These are phyloP conservation scores for Sphagnum fallax DNA, from an alignment of 228 moss, liverwort and hornwort genomes.

Conservation along the genomic window DNA sequence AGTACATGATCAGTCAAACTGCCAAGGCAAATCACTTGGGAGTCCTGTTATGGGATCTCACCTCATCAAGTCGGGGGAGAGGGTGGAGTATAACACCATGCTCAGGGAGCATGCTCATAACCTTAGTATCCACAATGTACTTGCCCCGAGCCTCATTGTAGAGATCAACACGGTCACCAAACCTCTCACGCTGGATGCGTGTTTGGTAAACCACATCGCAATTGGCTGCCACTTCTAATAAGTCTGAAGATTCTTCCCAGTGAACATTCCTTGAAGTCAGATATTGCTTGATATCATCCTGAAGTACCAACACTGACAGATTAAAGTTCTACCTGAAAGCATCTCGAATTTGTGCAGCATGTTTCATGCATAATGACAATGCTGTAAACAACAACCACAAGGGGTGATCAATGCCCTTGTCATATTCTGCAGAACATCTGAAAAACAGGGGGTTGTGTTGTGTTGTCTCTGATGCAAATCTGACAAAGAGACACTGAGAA, in stretches of 20 bases:
- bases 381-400: too few species aligned
- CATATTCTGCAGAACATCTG: too few species aligned
- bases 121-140: conserved; percentile 74
- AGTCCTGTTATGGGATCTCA: conserved; percentile 8
- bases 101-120: conserved; percentile 80
- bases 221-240: conserved; percentile 93
- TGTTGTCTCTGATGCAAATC: too few species aligned
- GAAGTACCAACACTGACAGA: background rate
- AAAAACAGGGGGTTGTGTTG: too few species aligned
- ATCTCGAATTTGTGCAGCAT: too few species aligned
- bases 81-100: conserved; percentile 93
- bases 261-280: conserved; percentile 63
- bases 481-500: too few species aligned
- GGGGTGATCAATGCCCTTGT: too few species aligned
- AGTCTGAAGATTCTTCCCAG: conserved; percentile 89
- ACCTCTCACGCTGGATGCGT: conserved; percentile 95
- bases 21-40: too few species aligned
- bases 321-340: too few species aligned
- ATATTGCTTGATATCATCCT: conserved; percentile 96
- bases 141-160: conserved; percentile 88
- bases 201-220: conserved; percentile 98
- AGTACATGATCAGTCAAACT: too few species aligned
- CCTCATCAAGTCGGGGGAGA: conserved; percentile 94
- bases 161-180: conserved; percentile 70
- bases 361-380: too few species aligned